phyloP scores from a whole-genome alignment of 2,329 filamentous ascomycete species.

The Daldinia eschscholtzii region DNA sequence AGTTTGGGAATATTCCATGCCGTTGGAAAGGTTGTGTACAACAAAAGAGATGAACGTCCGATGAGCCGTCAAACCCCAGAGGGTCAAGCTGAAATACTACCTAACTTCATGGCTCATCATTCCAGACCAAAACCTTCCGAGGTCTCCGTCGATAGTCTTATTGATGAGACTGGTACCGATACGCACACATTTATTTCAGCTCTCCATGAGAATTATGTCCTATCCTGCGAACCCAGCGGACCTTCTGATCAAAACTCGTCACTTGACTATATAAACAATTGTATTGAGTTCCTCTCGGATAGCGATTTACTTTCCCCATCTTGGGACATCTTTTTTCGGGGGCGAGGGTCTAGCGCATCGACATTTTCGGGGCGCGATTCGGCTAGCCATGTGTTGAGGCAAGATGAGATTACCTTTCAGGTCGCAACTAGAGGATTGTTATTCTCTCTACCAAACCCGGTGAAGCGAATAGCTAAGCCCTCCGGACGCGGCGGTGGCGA shows the following conservation, averaged over 20 bases:
- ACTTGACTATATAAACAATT: conserved; percentile 84
- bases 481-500: conserved; percentile 65
- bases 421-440: conserved; percentile 88
- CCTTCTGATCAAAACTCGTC: conserved; percentile 68
- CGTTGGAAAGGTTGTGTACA: conserved; percentile 95
- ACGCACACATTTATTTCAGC: conserved; percentile 90
- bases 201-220: conserved; percentile 91
- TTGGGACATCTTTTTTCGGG: conserved; percentile 75
- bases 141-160: conserved; percentile 79
- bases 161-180: conserved; percentile 94
- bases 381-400: conserved; percentile 80
- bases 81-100: conserved; percentile 66
- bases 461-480: conserved; percentile 73
- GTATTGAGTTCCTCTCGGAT: conserved; percentile 87
- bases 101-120: conserved; percentile 68
- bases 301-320: conserved; percentile 87
- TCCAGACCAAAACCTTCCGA: conserved; percentile 73
- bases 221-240: conserved; percentile 77
- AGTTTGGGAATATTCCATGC: conserved; percentile 96
- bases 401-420: conserved; percentile 95
- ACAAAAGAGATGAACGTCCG: conserved; percentile 78
- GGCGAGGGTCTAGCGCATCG: conserved; percentile 62
- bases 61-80: conserved; percentile 54
- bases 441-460: conserved; percentile 86
- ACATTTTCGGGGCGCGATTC: conserved; percentile 66